These are phyloP conservation scores for Rhypophila decipiens DNA, from an alignment of 495 filamentous ascomycete genomes.

Conservation along the genomic window DNA sequence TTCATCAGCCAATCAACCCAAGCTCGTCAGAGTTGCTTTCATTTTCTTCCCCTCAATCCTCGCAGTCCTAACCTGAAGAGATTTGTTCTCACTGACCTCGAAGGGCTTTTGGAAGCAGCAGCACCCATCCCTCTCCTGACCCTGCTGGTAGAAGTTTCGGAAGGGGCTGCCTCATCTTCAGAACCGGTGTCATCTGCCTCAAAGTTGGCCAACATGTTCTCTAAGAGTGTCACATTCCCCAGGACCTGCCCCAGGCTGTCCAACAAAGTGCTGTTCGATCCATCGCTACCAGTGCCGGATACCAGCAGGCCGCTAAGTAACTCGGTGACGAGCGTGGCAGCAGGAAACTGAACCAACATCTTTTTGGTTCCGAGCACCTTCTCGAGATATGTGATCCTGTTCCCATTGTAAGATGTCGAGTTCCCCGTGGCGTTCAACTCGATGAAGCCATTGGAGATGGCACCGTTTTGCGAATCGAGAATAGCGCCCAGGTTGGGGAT, in stretches of 20 bases:
- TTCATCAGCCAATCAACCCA: too few relatives aligned
- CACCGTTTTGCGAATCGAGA: constrained; percentile 22
- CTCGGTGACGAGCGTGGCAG: constrained; percentile 30
- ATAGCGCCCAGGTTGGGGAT: constrained; percentile 33
- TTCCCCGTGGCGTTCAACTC: constrained; percentile 37
- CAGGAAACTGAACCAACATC: constrained; percentile 30
- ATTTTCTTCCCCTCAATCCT: too few relatives aligned
- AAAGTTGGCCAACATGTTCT: constrained; percentile 2
- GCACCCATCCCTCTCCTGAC: too few relatives aligned
- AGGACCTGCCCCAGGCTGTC: constrained; percentile 3
- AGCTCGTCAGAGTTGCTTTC: too few relatives aligned
- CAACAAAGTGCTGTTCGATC: constrained; percentile 6
- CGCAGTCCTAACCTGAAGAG: too few relatives aligned
- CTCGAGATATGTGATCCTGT: constrained; percentile 39
- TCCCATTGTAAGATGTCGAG: constrained; percentile 34
- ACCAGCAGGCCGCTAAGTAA: constrained; percentile 26
- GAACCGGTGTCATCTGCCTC: background rate
- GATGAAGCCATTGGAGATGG: constrained; percentile 32
- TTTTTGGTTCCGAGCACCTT: constrained; percentile 37
- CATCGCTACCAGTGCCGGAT: constrained; percentile 18
- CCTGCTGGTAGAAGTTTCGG: too few relatives aligned
- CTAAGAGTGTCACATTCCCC: constrained; percentile 8
- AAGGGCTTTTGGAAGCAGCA: too few relatives aligned
- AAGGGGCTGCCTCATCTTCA: too few relatives aligned
- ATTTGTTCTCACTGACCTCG: too few relatives aligned